These are phyloP conservation scores for Houttuynia cordata DNA, from an alignment of 164 flowering plant genomes.

Conservation along the genomic window DNA sequence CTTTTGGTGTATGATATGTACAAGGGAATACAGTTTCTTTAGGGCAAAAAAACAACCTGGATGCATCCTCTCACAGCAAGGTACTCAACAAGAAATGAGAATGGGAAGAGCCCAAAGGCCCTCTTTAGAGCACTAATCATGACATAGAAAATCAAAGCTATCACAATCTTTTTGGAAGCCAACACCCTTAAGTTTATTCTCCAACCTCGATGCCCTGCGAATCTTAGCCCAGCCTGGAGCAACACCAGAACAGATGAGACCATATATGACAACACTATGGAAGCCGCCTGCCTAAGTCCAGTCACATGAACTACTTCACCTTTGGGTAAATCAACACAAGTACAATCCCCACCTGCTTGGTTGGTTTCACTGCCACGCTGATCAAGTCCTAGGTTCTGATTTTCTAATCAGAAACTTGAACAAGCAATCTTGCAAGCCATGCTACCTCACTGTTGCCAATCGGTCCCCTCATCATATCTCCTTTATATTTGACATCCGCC, in stretches of 20 bases:
- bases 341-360: conserved; percentile 6
- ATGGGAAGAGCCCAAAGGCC: conserved; percentile 11
- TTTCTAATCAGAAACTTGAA: conserved; percentile 46
- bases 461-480: conserved; percentile 90
- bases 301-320: conserved; percentile 16
- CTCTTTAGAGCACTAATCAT: conserved; percentile 28
- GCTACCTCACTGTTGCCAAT: conserved; percentile 62
- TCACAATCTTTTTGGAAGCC: conserved; percentile 63
- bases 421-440: conserved; percentile 71
- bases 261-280: conserved; percentile 23
- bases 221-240: conserved; percentile 14
- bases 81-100: not conserved
- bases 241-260: conserved; percentile 31
- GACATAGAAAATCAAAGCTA: conserved; percentile 23
- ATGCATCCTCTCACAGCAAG: not conserved
- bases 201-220: conserved; percentile 46
- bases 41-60: not conserved
- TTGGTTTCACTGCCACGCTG: conserved; percentile 13
- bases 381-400: conserved; percentile 48
- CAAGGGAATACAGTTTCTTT: not conserved
- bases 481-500: conserved; percentile 49
- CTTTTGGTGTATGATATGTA: not conserved
- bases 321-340: conserved; percentile 34
- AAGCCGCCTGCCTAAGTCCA: conserved; percentile 35
- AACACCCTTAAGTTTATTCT: conserved; percentile 64